A percentile compares a stretch with the other conserved stretches of the same genome.
Conservation (phyloP, 2,329 filamentous ascomycete species). For the Nannizzia gypsea region DNA sequence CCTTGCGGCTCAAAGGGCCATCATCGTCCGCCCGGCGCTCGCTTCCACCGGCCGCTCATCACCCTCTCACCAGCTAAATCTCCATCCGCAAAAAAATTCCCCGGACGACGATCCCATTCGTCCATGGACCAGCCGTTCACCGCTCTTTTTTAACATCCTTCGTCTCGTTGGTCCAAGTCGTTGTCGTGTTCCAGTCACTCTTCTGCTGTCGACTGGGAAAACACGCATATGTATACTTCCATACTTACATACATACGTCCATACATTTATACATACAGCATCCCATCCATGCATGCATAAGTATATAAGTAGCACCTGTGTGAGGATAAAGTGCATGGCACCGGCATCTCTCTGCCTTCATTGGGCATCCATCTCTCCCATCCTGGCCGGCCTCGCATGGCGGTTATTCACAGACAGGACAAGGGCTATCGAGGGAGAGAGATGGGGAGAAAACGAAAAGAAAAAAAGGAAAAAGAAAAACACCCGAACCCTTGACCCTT, state of each 20-base stretch:
- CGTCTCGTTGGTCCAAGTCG: no score
- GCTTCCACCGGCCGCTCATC: no score
- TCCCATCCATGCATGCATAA: not conserved
- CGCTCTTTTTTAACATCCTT: slow-evolving; percentile 2
- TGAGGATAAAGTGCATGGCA: not conserved
- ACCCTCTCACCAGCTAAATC: no score
- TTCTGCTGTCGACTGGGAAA: not conserved
- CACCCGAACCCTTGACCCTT: slow-evolving; percentile 4
- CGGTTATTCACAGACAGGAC: not conserved
- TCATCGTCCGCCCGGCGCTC: no score
- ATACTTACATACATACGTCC: not conserved
- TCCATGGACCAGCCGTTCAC: slow-evolving; percentile 2
- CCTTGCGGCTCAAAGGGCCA: not conserved
- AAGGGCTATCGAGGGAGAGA: slow-evolving; percentile 6
- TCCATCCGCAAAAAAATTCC: not conserved
- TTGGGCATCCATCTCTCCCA: not conserved
- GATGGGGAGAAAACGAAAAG: no score
- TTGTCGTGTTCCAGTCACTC: slow-evolving; percentile 1
- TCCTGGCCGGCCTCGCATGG: not conserved
- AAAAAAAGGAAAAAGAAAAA: slow-evolving; percentile 8
- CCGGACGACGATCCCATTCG: slow-evolving; percentile 4
- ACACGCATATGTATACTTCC: not conserved
- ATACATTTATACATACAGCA: not conserved
- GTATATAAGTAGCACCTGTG: not conserved
- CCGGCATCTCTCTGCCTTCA: not conserved